Base-by-base conservation (phyloP, 2,329 filamentous ascomycete species). In the Arthrobotrys pseudoclavata region DNA sequence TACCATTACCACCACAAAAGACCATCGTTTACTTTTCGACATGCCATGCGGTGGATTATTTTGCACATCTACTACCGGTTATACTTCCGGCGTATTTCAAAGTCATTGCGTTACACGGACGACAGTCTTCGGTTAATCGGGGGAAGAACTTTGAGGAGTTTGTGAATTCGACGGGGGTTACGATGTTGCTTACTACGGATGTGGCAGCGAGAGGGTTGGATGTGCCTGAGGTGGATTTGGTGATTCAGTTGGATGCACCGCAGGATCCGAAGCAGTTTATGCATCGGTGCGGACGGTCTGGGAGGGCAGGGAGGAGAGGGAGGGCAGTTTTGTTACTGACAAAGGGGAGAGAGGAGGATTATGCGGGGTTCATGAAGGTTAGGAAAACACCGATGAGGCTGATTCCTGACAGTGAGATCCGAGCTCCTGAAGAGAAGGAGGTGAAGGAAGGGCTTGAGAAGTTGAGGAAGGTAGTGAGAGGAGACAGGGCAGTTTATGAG, bases 261-360 rank as follows among this genome's bases (percentile, higher is more conserved):
- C 93, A 91, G 47, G 94, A 97, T 81, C 93, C 94, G 0, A 98
- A 98, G 83, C 94, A 92, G 10, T 99, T 99, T 82, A 97, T 99
- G 82, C 96, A 99, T 84, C 91, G 96, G 15, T 89, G 98, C 3
- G 96, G 96, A 15, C 89, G 96, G 71, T 93, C 96, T 0, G 96
- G 96, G 0, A 89, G 96, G 37, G 98, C 98, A 93, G 94, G 94
- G 1, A 89, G 94, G 79, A 90, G 91, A 78, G 96, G 96, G 0
- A 85, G 97, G 20, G 93, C 94, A 13, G 89, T 98, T 0, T 90
- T 96, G 0, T 91, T 99, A 83, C 87, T 99, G 18, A 92, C 92
- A 6, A 91, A 92, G 0, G 94, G 94, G 0, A 87, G 90, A 18
- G 96, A 98, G 84, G 93, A 96, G 83, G 94, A 96, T 82, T 98